A percentile compares a stretch with the other conserved stretches of the same genome.
phyloP scores from a whole-genome alignment of 306 rosid species.

The Acacia crassicarpa region DNA sequence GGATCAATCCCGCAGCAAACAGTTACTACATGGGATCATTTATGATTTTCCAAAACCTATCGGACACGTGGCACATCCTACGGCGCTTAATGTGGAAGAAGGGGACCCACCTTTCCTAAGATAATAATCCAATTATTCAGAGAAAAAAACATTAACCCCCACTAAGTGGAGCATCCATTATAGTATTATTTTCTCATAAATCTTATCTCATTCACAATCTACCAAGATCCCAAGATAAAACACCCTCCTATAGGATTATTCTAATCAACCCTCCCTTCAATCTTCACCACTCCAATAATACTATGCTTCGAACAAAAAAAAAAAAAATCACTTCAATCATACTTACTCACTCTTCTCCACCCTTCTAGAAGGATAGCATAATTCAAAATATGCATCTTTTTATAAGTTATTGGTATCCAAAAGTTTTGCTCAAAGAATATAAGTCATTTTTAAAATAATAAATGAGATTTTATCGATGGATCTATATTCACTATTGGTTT shows the following conservation, averaged over 20 bases:
- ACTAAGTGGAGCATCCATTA: constrained; percentile 59
- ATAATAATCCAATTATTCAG: constrained; percentile 41
- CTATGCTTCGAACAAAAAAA: too few species aligned
- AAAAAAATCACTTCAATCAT: too few species aligned
- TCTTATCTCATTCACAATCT: constrained; percentile 1
- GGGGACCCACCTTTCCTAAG: constrained; percentile 44
- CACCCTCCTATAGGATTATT: neutral
- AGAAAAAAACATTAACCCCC: neutral
- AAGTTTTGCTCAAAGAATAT: too few species aligned
- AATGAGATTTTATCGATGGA: too few species aligned
- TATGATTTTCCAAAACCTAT: neutral
- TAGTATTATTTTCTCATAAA: constrained; percentile 32
- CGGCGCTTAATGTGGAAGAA: constrained; percentile 43
- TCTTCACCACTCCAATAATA: too few species aligned
- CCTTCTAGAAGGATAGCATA: too few species aligned
- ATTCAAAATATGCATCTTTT: too few species aligned
- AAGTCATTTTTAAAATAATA: too few species aligned
- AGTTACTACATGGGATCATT: neutral
- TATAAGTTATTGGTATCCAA: too few species aligned
- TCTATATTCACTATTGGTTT: too few species aligned
- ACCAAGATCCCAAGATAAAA: neutral
- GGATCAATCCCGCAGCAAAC: constrained; percentile 6
- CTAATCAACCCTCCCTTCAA: neutral
- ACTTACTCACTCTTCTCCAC: too few species aligned
- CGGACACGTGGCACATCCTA: constrained; percentile 34